Base-by-base conservation (phyloP, 768 basidiomycete genomes). In the Chalciporus sphaerocephalus region DNA sequence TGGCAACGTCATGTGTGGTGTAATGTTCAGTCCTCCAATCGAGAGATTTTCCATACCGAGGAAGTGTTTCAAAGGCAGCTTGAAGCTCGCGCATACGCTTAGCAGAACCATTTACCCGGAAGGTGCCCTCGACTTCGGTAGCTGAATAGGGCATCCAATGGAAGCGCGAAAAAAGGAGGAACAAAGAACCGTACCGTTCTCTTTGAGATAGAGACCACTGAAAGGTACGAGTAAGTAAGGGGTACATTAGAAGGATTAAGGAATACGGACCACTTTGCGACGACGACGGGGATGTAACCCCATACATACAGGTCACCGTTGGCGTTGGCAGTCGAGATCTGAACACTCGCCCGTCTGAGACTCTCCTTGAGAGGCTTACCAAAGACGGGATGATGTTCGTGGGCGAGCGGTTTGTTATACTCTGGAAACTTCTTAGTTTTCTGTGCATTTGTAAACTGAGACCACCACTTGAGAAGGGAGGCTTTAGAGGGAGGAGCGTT, bases 1-100 rank as follows among this genome's bases (percentile, higher is more conserved):
- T 96, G 16, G 95, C 95, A 40, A 96, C 92, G 62, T 99, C 95
- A 63, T 99, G 95, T 12, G 92, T 80, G n/a, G 87, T 95, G 64
- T 86, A 97, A 16, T 77, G 73, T 57, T 88, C 84, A 48, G 79
- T 71, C 59, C 83, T 85, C 93, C 95, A 97, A 55, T 96, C 87
- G 33, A 99, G 71, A 42, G 82, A 79, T 68, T 96, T 97, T 48
- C 95, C 95, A 56, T 91, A 99, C 93, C 85, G 78, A 39, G 95
- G 92, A 9, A 91, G 88, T 33, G 78, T 69, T 65, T 99, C 96
- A 55, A 99, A 99, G 20, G 81, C 70, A 5, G 83, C 81, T 64
- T 99, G 96, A 7, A 99, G 79, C 17, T 97, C 93, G 45, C 92
- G 85, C 91, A 95, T 99, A 28, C 95, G 84, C 65, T 88, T 94